Conservation (phyloP, 345 rosid genomes). For the Bruguiera sexangula region DNA sequence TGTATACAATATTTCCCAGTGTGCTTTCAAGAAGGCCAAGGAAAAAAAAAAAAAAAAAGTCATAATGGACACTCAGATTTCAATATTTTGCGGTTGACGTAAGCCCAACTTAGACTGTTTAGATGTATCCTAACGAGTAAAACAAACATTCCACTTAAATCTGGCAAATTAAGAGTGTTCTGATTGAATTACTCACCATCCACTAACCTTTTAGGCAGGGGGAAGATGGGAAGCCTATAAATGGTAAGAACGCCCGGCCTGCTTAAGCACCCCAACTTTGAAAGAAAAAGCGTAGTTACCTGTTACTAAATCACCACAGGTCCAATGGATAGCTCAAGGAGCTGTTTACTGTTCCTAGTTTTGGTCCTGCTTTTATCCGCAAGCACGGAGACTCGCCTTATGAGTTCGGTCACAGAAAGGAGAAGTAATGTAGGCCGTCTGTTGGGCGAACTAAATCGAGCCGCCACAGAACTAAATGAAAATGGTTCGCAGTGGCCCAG, state of each 20-base stretch:
- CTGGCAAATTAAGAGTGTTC: conserved; percentile 7
- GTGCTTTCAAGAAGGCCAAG: no score
- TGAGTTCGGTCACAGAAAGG: neutral
- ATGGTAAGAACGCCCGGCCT: neutral
- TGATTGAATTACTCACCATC: conserved; percentile 5
- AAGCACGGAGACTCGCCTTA: neutral
- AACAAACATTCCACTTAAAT: conserved; percentile 3
- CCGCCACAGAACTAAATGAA: conserved; percentile 5
- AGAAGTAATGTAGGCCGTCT: conserved; percentile 5
- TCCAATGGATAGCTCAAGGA: no score
- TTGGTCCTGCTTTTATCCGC: no score
- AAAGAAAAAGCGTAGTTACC: neutral
- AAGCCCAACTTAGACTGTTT: no score
- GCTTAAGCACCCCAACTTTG: no score
- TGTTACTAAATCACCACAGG: no score
- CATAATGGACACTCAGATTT: no score
- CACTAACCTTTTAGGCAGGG: conserved; percentile 7
- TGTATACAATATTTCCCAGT: no score
- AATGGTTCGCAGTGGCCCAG: neutral
- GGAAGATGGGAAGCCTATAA: neutral
- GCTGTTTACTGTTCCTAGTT: no score
- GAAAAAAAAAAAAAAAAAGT: no score
- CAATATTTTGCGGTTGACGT: no score
- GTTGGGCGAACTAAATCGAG: conserved; percentile 7
- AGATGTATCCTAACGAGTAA: neutral